phyloP scores from a whole-genome alignment of 1,284 basidiomycete genomes.

The Lignosus rhinocerotis region DNA sequence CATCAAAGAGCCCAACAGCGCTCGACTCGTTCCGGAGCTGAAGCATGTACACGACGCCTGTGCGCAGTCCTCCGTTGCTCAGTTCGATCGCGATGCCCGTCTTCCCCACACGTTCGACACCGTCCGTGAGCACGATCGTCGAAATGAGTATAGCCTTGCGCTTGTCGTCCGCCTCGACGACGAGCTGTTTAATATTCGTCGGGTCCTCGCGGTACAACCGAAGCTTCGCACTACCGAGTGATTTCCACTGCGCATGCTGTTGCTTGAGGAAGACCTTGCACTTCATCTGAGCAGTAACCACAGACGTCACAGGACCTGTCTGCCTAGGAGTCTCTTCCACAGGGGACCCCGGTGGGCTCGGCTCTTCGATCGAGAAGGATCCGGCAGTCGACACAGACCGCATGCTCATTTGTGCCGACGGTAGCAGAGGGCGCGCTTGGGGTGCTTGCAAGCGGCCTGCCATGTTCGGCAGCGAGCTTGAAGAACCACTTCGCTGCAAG shows the following conservation, averaged over 20 bases:
- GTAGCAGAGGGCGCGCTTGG: conserved; percentile 57
- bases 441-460: conserved; percentile 45
- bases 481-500: conserved; percentile 33
- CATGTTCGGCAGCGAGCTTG: conserved; percentile 32
- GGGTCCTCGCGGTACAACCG: conserved; percentile 86
- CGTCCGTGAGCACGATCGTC: conserved; percentile 93
- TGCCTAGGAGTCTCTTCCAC: conserved; percentile 53
- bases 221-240: conserved; percentile 84
- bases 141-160: conserved; percentile 83
- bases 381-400: conserved; percentile 51
- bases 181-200: conserved; percentile 92
- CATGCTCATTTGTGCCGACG: conserved; percentile 57
- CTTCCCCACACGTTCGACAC: conserved; percentile 96
- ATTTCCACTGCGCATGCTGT: conserved; percentile 96
- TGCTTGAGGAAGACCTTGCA: conserved; percentile 98
- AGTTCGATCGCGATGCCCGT: conserved; percentile 97
- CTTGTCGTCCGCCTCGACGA: conserved; percentile 88
- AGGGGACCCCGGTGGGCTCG: conserved; percentile 79
- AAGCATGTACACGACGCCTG: conserved; percentile 98
- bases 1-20: conserved; percentile 84
- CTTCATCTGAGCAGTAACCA: conserved; percentile 92
- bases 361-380: conserved; percentile 55
- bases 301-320: conserved; percentile 70
- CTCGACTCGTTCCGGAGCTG: conserved; percentile 88
- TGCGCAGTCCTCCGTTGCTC: conserved; percentile 85